Base-by-base conservation (phyloP, 805 yeast genomes). In the Lipomyces starkeyi region DNA sequence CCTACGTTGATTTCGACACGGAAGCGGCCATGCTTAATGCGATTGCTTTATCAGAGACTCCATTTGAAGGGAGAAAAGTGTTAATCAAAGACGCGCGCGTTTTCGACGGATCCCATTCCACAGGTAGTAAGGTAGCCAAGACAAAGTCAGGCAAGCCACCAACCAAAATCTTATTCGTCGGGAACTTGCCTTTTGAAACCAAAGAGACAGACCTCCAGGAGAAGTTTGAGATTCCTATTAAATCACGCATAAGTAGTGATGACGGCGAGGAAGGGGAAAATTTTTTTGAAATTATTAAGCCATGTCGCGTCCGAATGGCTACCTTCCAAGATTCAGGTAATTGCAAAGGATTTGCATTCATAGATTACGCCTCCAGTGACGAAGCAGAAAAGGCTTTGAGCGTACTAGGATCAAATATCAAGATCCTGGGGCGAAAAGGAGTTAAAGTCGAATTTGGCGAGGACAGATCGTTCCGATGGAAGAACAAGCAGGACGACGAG, bases 301-400 rank as follows among this genome's bases (percentile, higher is more conserved):
- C 96, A 67, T 80, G 83, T 35, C 61, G 86, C 72, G 86, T 94
- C 63, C 86, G 99, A 78, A 94, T 93, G 96, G 98, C 98, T 2
- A 93, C 99, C n/a, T 94, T 94, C 79, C 93, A 95, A 80, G 99
- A 94, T 77, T 56, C 90, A 61, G 98, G 98, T 0, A 94, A 93
- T 77, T 94, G 98, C 82, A 95, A 95, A 79, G 98, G 98, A 1
- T 94, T 94, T 81, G 93, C 97, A 0, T 94, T 95, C 76, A 81
- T 94, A 47, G 98, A 94, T 78, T 94, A 93, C 80, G 85, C 82
- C 70, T 88, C 88, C 71, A 91, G 89, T 71, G 87, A 85, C 52
- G 93, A 95, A 8, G 93, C 97, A 37, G 90, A 95, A 0, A 83
- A 83, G 49, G 98, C 98, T 0, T 81, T 95, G 70, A 87, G 85